Conservation (phyloP, 2,329 filamentous ascomycete genomes). For the Alternaria alternata region DNA sequence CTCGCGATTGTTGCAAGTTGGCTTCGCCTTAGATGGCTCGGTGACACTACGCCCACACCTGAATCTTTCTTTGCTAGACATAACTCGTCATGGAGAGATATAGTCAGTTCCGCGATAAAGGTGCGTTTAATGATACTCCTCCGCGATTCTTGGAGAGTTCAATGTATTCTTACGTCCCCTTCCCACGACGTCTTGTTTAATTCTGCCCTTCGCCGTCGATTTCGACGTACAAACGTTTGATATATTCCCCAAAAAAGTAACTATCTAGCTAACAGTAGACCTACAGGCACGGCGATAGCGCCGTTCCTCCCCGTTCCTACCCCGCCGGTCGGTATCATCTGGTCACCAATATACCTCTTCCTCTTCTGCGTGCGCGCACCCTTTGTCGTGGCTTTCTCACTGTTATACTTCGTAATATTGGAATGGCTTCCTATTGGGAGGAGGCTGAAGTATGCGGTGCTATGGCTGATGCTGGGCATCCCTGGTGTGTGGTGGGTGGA, state of each 20-base stretch:
- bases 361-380: constrained; percentile 85
- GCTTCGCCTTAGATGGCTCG: constrained; percentile 26
- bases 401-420: constrained; percentile 80
- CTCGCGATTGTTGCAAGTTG: background rate
- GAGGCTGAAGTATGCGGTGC: constrained; percentile 77
- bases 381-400: constrained; percentile 72
- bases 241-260: background rate
- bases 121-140: constrained; percentile 55
- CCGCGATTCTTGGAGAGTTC: background rate
- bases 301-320: constrained; percentile 88
- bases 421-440: constrained; percentile 80
- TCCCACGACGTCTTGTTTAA: background rate
- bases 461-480: constrained; percentile 88
- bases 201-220: background rate
- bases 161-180: background rate
- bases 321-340: constrained; percentile 66
- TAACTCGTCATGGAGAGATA: constrained; percentile 82
- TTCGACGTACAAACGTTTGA: background rate
- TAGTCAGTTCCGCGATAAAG: constrained; percentile 90
- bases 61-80: constrained; percentile 1
- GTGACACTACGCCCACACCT: constrained; percentile 24
- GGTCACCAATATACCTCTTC: constrained; percentile 70
- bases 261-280: constrained; percentile 19
- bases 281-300: constrained; percentile 87
- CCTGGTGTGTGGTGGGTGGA: constrained; percentile 99